Evolutionary conservation across 2,329 filamentous ascomycete genomes (phyloP).

Genomic region (Penicillium sp.): DNA sequence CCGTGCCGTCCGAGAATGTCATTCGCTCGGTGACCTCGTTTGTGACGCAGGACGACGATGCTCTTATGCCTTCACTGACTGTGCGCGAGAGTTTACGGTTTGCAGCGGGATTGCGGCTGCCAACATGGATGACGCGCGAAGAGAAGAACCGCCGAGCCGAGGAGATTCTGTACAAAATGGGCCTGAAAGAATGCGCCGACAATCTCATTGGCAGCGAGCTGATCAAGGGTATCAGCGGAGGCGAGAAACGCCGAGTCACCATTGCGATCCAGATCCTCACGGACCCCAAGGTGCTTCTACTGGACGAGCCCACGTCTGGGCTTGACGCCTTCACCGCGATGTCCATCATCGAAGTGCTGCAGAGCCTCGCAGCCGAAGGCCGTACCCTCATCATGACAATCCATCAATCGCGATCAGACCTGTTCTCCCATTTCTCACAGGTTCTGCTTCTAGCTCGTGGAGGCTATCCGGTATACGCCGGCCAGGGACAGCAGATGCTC

Average conservation of each 20-base stretch:
- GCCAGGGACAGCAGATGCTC: slow-evolving; percentile 68
- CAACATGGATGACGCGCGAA: slow-evolving; percentile 70
- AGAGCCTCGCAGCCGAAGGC: slow-evolving; percentile 73
- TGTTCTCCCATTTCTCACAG: slow-evolving; percentile 74
- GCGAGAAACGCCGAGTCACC: slow-evolving; percentile 77
- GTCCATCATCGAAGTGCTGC: slow-evolving; percentile 76
- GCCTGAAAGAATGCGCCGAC: slow-evolving; percentile 77
- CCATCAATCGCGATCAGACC: slow-evolving; percentile 75
- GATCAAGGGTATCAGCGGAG: slow-evolving; percentile 79
- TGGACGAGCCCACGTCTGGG: slow-evolving; percentile 79
- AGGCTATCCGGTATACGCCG: slow-evolving; percentile 71
- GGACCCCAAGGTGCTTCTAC: slow-evolving; percentile 72
- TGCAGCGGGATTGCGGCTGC: slow-evolving; percentile 73
- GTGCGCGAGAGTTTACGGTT: slow-evolving; percentile 76
- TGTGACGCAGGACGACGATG: slow-evolving; percentile 79
- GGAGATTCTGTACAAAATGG: slow-evolving; percentile 75
- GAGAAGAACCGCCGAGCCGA: slow-evolving; percentile 73
- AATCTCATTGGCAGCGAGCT: slow-evolving; percentile 74
- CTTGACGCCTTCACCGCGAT: slow-evolving; percentile 78
- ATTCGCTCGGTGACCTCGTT: slow-evolving; percentile 76
- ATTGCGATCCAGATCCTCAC: slow-evolving; percentile 80
- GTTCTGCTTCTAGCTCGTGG: slow-evolving; percentile 73
- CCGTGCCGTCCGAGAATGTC: slow-evolving; percentile 70
- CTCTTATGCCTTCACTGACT: slow-evolving; percentile 73
- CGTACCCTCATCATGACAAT: slow-evolving; percentile 78